These are phyloP conservation scores for Acacia melanoxylon DNA, from an alignment of 306 rosid genomes.

Conservation along the genomic window DNA sequence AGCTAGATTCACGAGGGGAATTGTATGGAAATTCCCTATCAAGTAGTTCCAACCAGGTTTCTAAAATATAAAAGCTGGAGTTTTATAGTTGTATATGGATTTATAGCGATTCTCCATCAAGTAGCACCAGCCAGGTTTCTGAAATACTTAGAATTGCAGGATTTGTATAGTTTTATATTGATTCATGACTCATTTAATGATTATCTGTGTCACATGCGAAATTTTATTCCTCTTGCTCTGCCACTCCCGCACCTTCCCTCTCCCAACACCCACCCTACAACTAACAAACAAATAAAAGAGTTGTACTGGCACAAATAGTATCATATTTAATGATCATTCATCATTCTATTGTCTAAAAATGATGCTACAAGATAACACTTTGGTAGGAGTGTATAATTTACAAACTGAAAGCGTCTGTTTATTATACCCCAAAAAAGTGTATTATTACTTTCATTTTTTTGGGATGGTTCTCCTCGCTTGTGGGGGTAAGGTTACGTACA, in stretches of 20 bases:
- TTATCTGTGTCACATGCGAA: neutral
- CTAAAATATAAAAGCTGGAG: neutral
- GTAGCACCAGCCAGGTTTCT: neutral
- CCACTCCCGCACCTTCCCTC: neutral
- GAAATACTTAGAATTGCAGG: neutral
- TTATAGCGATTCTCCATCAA: slow-evolving; percentile 10
- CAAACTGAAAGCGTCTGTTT: neutral
- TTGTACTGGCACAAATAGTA: neutral
- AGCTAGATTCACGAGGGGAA: slow-evolving; percentile 19
- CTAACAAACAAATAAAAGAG: neutral
- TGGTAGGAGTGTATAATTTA: neutral
- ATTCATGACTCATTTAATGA: slow-evolving; percentile 15
- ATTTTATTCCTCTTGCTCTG: slow-evolving; percentile 8
- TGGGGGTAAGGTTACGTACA: no score
- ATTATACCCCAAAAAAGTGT: neutral
- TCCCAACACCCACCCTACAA: neutral
- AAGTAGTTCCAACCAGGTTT: slow-evolving; percentile 1
- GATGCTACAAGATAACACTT: neutral
- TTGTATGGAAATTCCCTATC: neutral
- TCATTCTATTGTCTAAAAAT: neutral
- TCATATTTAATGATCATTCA: neutral
- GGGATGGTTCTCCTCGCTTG: neutral
- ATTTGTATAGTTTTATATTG: slow-evolving; percentile 4
- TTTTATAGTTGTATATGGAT: neutral
- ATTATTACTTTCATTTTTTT: neutral